Percentiles rank a stretch among this genome's conserved stretches.
Conservation (phyloP, 2,329 filamentous ascomycete genomes). For the Aspergillus sp. region DNA sequence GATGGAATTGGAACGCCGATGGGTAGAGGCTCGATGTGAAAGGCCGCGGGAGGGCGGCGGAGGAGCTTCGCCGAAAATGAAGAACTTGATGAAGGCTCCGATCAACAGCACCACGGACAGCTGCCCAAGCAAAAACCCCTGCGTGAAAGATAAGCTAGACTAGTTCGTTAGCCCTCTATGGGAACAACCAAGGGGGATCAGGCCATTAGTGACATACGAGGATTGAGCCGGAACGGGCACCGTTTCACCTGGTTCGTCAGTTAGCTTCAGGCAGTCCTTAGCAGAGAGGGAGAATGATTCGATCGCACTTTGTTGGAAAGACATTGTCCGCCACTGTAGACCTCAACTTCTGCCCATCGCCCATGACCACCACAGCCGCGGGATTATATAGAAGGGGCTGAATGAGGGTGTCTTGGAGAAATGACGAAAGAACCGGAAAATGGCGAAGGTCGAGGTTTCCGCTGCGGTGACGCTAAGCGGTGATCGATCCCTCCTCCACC, state of each 20-base stretch:
- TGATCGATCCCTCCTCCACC: not conserved
- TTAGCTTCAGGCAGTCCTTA: constrained; percentile 16
- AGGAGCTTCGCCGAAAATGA: constrained; percentile 95
- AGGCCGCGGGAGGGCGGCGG: constrained; percentile 78
- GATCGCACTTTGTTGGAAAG: constrained; percentile 34
- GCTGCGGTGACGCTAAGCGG: constrained; percentile 4
- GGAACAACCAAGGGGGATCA: not conserved
- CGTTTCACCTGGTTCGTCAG: constrained; percentile 29
- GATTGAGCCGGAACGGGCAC: constrained; percentile 39
- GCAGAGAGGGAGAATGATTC: not conserved
- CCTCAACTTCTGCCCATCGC: constrained; percentile 23
- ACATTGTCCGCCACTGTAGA: constrained; percentile 33
- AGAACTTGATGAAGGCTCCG: constrained; percentile 97
- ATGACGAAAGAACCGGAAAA: not conserved
- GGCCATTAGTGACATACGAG: constrained; percentile 37
- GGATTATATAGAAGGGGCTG: not conserved
- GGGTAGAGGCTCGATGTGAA: constrained; percentile 72
- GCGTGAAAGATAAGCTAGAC: constrained; percentile 79
- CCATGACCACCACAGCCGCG: constrained; percentile 23
- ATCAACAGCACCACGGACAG: constrained; percentile 88
- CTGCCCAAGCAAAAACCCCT: constrained; percentile 90
- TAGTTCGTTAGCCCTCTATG: constrained; percentile 8
- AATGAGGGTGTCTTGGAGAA: not conserved
- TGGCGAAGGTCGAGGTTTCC: not conserved
- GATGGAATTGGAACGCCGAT: constrained; percentile 72